These are phyloP conservation scores for Penicillium hordei DNA, from an alignment of 2,329 filamentous ascomycete species.

Conservation along the genomic window DNA sequence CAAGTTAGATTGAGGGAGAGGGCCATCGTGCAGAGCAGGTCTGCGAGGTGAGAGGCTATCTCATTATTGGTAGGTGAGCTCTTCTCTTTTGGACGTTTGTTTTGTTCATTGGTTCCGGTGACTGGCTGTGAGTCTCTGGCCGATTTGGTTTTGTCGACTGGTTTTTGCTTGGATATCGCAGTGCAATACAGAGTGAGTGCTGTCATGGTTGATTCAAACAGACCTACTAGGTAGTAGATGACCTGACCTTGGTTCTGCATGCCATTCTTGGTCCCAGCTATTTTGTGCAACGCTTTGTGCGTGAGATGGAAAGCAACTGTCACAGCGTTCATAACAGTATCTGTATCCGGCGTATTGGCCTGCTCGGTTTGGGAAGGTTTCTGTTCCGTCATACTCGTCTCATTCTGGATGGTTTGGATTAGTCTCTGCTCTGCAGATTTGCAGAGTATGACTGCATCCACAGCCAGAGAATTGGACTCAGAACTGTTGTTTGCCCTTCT, in stretches of 20 bases:
- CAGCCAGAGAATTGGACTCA: conserved; percentile 19
- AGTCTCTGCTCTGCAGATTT: conserved; percentile 29
- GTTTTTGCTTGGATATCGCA: conserved; percentile 7
- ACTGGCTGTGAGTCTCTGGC: background rate
- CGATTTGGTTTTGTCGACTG: conserved; percentile 5
- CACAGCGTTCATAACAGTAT: conserved; percentile 22
- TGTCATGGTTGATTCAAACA: conserved; percentile 35
- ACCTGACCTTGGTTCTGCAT: conserved; percentile 24
- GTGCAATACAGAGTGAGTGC: conserved; percentile 30
- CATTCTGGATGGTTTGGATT: conserved; percentile 12
- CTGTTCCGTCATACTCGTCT: conserved; percentile 9
- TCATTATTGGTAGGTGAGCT: conserved; percentile 14
- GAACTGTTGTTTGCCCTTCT: conserved; percentile 24
- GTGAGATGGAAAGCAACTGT: conserved; percentile 29
- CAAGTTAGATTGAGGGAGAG: conserved; percentile 28
- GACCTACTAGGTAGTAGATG: conserved; percentile 35
- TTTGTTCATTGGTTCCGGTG: background rate
- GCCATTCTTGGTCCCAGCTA: conserved; percentile 18
- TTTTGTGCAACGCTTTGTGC: conserved; percentile 30
- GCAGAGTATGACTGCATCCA: conserved; percentile 30
- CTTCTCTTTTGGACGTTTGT: background rate
- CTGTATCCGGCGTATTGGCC: conserved; percentile 17
- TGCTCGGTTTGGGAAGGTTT: background rate
- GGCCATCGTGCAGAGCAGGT: conserved; percentile 34
- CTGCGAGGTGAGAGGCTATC: conserved; percentile 21